phyloP scores from a whole-genome alignment of 345 rosid species.

The Moricandia moricandioides region DNA sequence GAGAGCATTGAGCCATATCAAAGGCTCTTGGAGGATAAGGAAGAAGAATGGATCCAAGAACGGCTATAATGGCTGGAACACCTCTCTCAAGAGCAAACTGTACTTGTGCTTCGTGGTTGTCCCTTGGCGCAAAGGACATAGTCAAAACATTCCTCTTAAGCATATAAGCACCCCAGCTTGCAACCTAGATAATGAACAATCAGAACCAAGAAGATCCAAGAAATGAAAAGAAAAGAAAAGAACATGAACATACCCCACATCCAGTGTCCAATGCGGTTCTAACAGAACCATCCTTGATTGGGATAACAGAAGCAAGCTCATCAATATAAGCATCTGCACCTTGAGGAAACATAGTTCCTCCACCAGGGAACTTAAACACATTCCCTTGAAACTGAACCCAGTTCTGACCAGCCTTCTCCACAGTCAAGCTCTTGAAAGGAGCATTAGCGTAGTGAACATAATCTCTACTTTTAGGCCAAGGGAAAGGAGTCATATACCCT shows the following conservation, averaged over 20 bases:
- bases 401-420: slow-evolving; percentile 86
- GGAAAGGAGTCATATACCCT: slow-evolving; percentile 84
- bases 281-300: slow-evolving; percentile 81
- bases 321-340: slow-evolving; percentile 97
- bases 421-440: slow-evolving; percentile 82
- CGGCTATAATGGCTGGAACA: background rate
- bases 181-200: slow-evolving; percentile 51
- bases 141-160: slow-evolving; percentile 80
- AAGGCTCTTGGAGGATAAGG: background rate
- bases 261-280: slow-evolving; percentile 97
- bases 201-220: background rate
- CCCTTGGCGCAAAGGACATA: slow-evolving; percentile 95
- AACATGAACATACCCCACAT: slow-evolving; percentile 69
- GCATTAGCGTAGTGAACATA: slow-evolving; percentile 90
- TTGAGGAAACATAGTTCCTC: slow-evolving; percentile 99
- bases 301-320: slow-evolving; percentile 84
- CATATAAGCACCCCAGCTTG: slow-evolving; percentile 98
- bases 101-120: slow-evolving; percentile 96
- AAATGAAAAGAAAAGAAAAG: background rate
- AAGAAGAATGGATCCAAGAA: background rate
- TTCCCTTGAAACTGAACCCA: slow-evolving; percentile 92
- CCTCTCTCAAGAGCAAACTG: slow-evolving; percentile 78
- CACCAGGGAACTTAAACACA: slow-evolving; percentile 95
- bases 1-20: slow-evolving; percentile 45
- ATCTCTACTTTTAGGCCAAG: slow-evolving; percentile 96